phyloP scores from a whole-genome alignment of 495 filamentous ascomycete genomes.

The Podospora bellae-mahoneyi region DNA sequence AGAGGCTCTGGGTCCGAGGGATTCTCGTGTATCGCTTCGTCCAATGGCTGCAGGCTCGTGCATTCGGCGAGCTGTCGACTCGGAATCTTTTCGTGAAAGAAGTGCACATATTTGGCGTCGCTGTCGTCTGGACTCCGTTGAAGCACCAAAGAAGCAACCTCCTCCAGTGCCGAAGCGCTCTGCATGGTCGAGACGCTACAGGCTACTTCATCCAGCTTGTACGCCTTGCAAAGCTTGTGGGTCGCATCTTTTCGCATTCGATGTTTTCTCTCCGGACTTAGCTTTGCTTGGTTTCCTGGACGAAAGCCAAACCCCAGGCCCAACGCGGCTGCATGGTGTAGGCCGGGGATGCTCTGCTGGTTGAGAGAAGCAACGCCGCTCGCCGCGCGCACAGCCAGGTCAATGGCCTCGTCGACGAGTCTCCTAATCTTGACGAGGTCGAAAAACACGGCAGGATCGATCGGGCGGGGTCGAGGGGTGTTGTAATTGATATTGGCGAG shows the following conservation, averaged over 20 bases:
- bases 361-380: conserved; percentile 64
- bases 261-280: conserved; percentile 69
- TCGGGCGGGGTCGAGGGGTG: conserved; percentile 66
- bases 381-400: conserved; percentile 70
- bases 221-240: conserved; percentile 70
- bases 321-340: conserved; percentile 54
- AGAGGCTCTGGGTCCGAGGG: conserved; percentile 62
- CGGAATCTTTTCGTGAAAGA: conserved; percentile 86
- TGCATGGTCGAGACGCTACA: conserved; percentile 77
- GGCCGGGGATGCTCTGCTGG: conserved; percentile 53
- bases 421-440: conserved; percentile 76
- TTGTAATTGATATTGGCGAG: conserved; percentile 76
- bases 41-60: conserved; percentile 60
- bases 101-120: conserved; percentile 79
- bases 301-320: conserved; percentile 58
- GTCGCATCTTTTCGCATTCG: conserved; percentile 73
- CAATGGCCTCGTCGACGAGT: conserved; percentile 71
- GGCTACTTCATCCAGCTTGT: conserved; percentile 75
- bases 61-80: conserved; percentile 70
- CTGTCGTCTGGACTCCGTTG: conserved; percentile 58
- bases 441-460: conserved; percentile 78
- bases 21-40: conserved; percentile 61
- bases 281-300: conserved; percentile 56
- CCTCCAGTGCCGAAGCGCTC: conserved; percentile 63
- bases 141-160: conserved; percentile 70